Conservation (phyloP, 2,329 filamentous ascomycete species). For the Dactylellina cionopaga region DNA sequence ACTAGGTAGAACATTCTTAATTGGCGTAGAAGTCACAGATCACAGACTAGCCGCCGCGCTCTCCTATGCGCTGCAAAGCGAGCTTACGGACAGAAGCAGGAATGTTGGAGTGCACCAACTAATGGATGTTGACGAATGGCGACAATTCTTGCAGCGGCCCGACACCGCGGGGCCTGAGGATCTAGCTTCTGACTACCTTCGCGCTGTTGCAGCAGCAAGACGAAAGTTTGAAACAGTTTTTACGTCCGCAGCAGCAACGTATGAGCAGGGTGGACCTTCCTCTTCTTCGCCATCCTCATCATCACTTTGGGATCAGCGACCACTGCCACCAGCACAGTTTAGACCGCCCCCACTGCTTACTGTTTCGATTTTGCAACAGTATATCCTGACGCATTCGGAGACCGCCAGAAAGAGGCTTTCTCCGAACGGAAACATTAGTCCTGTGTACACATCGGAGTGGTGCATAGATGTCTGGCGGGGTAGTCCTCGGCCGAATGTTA, state of each 20-base stretch:
- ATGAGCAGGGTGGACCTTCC: not conserved
- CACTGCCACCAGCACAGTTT: slow-evolving; percentile 71
- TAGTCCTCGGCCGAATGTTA: slow-evolving; percentile 81
- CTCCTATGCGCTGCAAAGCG: slow-evolving; percentile 30
- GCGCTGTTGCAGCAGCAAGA: slow-evolving; percentile 42
- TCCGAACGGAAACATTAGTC: slow-evolving; percentile 62
- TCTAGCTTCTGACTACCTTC: slow-evolving; percentile 41
- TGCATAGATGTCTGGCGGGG: slow-evolving; percentile 93
- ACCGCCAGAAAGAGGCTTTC: slow-evolving; percentile 77
- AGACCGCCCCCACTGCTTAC: slow-evolving; percentile 27
- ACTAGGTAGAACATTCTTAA: slow-evolving; percentile 35
- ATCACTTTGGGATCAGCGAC: slow-evolving; percentile 27
- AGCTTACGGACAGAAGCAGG: slow-evolving; percentile 25
- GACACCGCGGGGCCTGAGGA: slow-evolving; percentile 21
- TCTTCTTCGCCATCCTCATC: slow-evolving; percentile 11
- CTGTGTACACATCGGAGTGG: slow-evolving; percentile 97
- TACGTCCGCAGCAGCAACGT: slow-evolving; percentile 18
- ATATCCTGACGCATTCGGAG: slow-evolving; percentile 82
- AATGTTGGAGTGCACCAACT: slow-evolving; percentile 37
- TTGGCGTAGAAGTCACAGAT: slow-evolving; percentile 37
- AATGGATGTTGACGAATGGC: slow-evolving; percentile 42
- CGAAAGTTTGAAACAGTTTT: slow-evolving; percentile 39
- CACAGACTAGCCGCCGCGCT: slow-evolving; percentile 33
- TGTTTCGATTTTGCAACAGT: slow-evolving; percentile 64
- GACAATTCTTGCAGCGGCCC: slow-evolving; percentile 35